Conservation (phyloP, 768 basidiomycete genomes). For the Suillus discolor region DNA sequence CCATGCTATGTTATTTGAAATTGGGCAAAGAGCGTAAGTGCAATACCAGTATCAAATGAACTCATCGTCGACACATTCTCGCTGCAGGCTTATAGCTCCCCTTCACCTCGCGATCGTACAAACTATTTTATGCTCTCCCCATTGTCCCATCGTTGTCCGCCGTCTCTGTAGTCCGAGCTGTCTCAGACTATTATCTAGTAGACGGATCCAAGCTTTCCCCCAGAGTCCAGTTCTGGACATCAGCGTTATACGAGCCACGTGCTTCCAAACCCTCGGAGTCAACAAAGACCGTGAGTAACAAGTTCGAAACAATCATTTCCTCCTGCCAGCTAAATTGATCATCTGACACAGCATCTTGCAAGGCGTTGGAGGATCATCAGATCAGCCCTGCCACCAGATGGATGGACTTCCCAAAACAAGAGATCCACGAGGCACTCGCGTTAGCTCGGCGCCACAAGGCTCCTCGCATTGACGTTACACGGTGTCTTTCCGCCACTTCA, state of each 20-base stretch:
- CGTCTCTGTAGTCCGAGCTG: slow-evolving; percentile 62
- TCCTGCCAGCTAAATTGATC: slow-evolving; percentile 1
- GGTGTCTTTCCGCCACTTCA: slow-evolving; percentile 59
- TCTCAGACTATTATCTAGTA: slow-evolving; percentile 46
- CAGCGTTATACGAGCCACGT: slow-evolving; percentile 40
- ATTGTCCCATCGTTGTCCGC: slow-evolving; percentile 68
- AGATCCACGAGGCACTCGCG: slow-evolving; percentile 57
- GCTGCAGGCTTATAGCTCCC: slow-evolving; percentile 46
- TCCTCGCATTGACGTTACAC: slow-evolving; percentile 64
- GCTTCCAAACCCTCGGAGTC: slow-evolving; percentile 40
- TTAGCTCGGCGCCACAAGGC: slow-evolving; percentile 64
- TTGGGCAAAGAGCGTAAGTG: slow-evolving; percentile 56
- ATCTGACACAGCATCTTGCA: slow-evolving; percentile 18
- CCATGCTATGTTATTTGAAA: slow-evolving; percentile 60
- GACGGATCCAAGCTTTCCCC: slow-evolving; percentile 34
- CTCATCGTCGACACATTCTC: background rate
- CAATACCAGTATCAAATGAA: background rate
- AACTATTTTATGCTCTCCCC: slow-evolving; percentile 60
- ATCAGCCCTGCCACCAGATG: slow-evolving; percentile 36
- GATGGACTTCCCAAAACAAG: slow-evolving; percentile 56
- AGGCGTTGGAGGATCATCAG: slow-evolving; percentile 21
- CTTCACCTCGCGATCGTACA: slow-evolving; percentile 67
- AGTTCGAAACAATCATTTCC: background rate
- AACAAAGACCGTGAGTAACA: slow-evolving; percentile 39
- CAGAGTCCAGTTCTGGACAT: slow-evolving; percentile 38